Evolutionary conservation across 2,329 filamentous ascomycete species (phyloP).

Genomic region (Eutypella sp.): DNA sequence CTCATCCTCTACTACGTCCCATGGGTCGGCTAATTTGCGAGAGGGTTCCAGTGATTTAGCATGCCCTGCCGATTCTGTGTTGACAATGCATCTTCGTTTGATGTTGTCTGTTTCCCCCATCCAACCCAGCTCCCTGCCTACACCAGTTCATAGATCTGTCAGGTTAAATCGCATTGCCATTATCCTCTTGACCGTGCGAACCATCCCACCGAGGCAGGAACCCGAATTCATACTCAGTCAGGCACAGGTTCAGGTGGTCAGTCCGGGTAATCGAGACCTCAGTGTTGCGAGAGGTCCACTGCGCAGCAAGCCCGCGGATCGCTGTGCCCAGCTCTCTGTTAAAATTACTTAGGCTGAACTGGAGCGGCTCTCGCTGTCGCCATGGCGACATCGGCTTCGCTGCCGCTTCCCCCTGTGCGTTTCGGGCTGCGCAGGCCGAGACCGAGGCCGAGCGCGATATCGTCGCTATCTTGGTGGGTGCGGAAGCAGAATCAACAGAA

Average conservation of each 20-base stretch:
- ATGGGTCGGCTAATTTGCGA: too few species aligned
- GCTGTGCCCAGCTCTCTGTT: slow-evolving; percentile 8
- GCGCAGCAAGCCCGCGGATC: slow-evolving; percentile 4
- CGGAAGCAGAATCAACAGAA: too few species aligned
- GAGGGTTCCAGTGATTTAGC: too few species aligned
- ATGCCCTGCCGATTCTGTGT: too few species aligned
- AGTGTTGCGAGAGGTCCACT: slow-evolving; percentile 21
- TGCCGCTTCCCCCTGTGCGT: too few species aligned
- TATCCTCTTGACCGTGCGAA: slow-evolving; percentile 52
- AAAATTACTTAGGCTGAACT: slow-evolving; percentile 1
- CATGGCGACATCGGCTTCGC: not conserved
- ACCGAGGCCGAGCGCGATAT: too few species aligned
- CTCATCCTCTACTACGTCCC: too few species aligned
- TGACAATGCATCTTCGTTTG: too few species aligned
- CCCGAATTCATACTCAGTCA: slow-evolving; percentile 53
- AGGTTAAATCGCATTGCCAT: slow-evolving; percentile 39
- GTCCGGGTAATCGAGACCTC: slow-evolving; percentile 32
- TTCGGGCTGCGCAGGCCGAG: not conserved
- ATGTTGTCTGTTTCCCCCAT: too few species aligned
- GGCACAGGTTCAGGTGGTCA: slow-evolving; percentile 44
- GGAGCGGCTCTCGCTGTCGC: not conserved
- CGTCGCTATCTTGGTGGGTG: too few species aligned
- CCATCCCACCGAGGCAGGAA: slow-evolving; percentile 64
- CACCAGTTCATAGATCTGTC: slow-evolving; percentile 39
- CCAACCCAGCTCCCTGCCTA: too few species aligned